Evolutionary conservation across 2,329 filamentous ascomycete genomes (phyloP), one percentile per base, ranked within the genome.

Genomic region (Paecilomyces variotii): DNA sequence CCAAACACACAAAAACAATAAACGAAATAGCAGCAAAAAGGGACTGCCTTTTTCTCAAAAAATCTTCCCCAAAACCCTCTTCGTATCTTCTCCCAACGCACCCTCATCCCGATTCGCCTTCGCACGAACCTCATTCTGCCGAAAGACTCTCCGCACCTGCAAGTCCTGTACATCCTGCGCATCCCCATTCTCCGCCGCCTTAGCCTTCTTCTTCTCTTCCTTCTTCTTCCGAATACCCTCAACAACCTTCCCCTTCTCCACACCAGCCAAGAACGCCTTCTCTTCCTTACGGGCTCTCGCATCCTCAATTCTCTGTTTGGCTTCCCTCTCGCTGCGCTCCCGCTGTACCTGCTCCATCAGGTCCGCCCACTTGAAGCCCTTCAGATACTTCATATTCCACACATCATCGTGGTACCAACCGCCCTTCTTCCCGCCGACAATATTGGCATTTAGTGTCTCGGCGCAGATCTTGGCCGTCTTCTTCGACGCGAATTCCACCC

Each of bases 401-500:
- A 79, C 64, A 64, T 78, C 78, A 62, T 78, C 77, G 55, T 74
- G 72, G 57, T 79, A 79, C 66, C 70, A 79, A 4, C 76, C 72
- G 2, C 74, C 74, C 65, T 79, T 78, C 32, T 69, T 67, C 2
- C 76, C 76, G 14, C 76, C 76, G 6, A 80, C 68, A 6, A 72
- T 73, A 2, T 68, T 68, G 28, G 76, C 75, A 64, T 79, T 79
- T 53, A 79, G 65, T 2, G 76, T 74, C 64, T 78, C 75, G 2
- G 76, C 76, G 57, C 74, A 77, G 25, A 76, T 67, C 64, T 78
- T 77, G 0, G 77, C 77, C 6, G 69, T 73, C 60, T 72, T 74
- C 60, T 78, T 78, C 28, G 74, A 76, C n/a, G 66, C 71, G 57
- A 79, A 78, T 56, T 79, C 76, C 11, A 79, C 71, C 77, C 77